These are phyloP conservation scores for Globisporangium polare DNA, from an alignment of 352 stramenopile species.

Conservation along the genomic window DNA sequence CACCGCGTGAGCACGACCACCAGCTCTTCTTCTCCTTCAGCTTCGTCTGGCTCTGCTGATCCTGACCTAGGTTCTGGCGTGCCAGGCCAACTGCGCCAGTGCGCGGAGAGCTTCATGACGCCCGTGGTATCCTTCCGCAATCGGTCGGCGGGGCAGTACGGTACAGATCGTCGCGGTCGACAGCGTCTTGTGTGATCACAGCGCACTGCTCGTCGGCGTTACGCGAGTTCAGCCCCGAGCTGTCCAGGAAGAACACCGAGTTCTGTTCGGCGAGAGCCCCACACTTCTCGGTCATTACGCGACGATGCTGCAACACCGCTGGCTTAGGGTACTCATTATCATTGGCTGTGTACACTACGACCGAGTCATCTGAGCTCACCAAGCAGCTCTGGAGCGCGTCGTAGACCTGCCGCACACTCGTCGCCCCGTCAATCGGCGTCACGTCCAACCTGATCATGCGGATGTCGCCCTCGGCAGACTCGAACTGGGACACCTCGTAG, in stretches of 20 bases:
- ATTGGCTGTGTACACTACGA: slow-evolving; percentile 32
- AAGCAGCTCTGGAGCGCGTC: slow-evolving; percentile 30
- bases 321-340: slow-evolving; percentile 14
- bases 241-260: not conserved
- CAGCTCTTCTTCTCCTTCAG: not conserved
- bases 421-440: slow-evolving; percentile 21
- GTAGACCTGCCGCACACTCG: slow-evolving; percentile 28
- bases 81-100: not conserved
- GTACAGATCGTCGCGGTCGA: slow-evolving; percentile 9
- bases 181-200: slow-evolving; percentile 1
- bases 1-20: not conserved
- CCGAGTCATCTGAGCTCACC: slow-evolving; percentile 32
- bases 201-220: not conserved
- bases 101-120: slow-evolving; percentile 5
- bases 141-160: slow-evolving; percentile 4
- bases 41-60: not conserved
- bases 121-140: slow-evolving; percentile 3
- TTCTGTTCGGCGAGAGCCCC: slow-evolving; percentile 8
- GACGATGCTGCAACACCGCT: not conserved
- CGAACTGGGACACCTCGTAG: slow-evolving; percentile 32
- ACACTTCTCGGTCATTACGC: not conserved
- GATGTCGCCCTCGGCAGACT: slow-evolving; percentile 29
- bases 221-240: not conserved
- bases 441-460: slow-evolving; percentile 28
- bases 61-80: not conserved